Conservation (phyloP, 1,284 basidiomycete species). For the Clitocybe nebularis region DNA sequence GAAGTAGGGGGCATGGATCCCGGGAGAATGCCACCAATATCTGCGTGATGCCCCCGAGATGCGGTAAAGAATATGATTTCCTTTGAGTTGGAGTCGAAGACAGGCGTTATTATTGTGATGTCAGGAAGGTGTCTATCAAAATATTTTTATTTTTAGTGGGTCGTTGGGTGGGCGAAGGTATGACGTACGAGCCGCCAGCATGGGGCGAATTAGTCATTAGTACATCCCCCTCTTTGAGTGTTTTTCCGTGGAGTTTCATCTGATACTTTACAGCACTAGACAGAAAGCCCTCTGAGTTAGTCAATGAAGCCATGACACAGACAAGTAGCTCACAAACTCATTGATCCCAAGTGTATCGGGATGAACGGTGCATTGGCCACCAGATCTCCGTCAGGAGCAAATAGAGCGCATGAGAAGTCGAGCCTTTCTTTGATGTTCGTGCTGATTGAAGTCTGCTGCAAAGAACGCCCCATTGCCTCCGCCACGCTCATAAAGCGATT, state of each 20-base stretch:
- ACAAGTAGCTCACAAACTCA: conserved; percentile 68
- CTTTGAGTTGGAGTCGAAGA: conserved; percentile 60
- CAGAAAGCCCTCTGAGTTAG: conserved; percentile 9
- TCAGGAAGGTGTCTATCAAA: conserved; percentile 70
- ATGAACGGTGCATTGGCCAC: conserved; percentile 91
- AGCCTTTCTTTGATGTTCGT: conserved; percentile 90
- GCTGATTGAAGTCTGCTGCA: conserved; percentile 88
- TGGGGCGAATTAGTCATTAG: conserved; percentile 88
- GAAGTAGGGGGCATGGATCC: conserved; percentile 94
- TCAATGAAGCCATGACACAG: neutral
- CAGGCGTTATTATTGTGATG: conserved; percentile 88
- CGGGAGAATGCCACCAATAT: conserved; percentile 64
- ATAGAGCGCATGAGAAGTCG: conserved; percentile 88
- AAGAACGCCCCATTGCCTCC: conserved; percentile 87
- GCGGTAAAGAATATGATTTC: conserved; percentile 93
- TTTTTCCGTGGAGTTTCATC: conserved; percentile 68
- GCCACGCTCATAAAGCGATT: conserved; percentile 93
- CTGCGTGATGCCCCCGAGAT: conserved; percentile 86
- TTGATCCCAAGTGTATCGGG: conserved; percentile 76
- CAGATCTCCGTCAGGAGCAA: conserved; percentile 86
- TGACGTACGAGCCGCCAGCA: conserved; percentile 77
- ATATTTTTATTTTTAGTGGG: conserved; percentile 7
- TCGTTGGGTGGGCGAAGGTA: conserved; percentile 1
- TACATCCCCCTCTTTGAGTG: conserved; percentile 82
- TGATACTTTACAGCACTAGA: conserved; percentile 85